phyloP scores from a whole-genome alignment of 2,329 filamentous ascomycete genomes.

The Tolypocladium tundrense region DNA sequence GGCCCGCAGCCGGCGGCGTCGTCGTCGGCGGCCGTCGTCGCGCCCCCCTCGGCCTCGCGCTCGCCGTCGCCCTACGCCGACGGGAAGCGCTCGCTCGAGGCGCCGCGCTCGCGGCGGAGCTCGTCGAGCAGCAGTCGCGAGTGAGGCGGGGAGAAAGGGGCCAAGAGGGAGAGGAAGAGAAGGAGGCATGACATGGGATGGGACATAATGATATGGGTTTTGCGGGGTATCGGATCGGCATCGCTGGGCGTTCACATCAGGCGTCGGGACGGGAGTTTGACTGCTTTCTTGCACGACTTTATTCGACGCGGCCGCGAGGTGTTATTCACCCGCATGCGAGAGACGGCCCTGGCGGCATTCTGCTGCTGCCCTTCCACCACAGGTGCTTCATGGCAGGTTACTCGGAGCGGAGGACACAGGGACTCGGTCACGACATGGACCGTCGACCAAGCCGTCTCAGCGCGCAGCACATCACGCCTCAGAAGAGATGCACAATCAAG shows the following conservation, averaged over 20 bases:
- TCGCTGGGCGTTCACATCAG: background rate
- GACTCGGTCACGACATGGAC: background rate
- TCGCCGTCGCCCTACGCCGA: constrained; percentile 15
- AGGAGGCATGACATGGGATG: background rate
- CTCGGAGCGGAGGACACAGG: too few relatives aligned
- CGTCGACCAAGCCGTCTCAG: background rate
- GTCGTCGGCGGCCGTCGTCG: constrained; percentile 7
- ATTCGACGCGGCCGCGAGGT: background rate
- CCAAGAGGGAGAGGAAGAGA: background rate
- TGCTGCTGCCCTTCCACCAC: too few relatives aligned
- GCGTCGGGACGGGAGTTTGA: background rate
- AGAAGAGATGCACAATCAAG: background rate
- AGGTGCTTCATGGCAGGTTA: too few relatives aligned
- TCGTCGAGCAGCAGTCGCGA: constrained; percentile 3
- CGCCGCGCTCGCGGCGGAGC: constrained; percentile 23
- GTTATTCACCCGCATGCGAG: background rate
- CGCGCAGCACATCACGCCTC: background rate
- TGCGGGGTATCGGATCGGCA: background rate
- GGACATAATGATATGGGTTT: background rate
- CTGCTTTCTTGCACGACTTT: background rate
- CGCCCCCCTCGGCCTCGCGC: constrained; percentile 8
- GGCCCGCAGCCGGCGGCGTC: constrained; percentile 13
- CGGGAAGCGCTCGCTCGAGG: constrained; percentile 38
- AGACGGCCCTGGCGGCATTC: too few relatives aligned
- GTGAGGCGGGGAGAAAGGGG: background rate